Conservation (phyloP, 2,329 filamentous ascomycete genomes). For the Colletotrichum sp. region DNA sequence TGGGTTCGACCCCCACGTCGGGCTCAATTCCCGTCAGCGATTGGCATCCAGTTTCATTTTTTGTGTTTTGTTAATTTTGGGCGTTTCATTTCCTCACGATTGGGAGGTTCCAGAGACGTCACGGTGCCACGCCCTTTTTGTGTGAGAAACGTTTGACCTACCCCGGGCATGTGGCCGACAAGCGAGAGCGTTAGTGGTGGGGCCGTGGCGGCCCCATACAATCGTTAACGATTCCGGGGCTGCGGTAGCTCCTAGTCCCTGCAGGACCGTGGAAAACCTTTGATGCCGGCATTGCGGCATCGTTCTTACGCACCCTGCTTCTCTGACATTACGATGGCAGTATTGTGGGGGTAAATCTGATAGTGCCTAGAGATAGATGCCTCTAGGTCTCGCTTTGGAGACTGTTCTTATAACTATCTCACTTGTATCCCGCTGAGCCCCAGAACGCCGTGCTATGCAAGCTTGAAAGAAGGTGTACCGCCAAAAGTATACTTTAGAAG, state of each 20-base stretch:
- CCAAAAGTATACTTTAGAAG: neutral
- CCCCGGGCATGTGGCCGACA: neutral
- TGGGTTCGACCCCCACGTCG: slow-evolving; percentile 49
- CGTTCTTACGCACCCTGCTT: neutral
- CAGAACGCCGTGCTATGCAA: slow-evolving; percentile 18
- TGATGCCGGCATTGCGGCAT: neutral
- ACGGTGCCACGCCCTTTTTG: neutral
- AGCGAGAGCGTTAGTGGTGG: neutral
- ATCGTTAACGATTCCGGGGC: neutral
- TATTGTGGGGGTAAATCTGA: rapidly evolving
- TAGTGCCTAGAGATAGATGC: neutral
- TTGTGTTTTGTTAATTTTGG: neutral
- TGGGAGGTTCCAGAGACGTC: neutral
- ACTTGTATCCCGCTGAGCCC: neutral
- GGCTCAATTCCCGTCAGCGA: slow-evolving; percentile 15
- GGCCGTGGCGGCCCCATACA: neutral
- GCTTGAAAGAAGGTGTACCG: neutral
- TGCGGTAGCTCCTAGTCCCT: neutral
- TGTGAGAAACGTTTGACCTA: neutral
- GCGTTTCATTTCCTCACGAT: neutral
- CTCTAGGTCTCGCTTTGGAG: neutral
- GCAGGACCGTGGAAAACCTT: neutral
- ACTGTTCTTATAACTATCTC: neutral
- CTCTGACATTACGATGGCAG: neutral
- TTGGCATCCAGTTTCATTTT: neutral